Conservation (phyloP, 371 early-diverging fungal species). For the Mortierella sp. region DNA sequence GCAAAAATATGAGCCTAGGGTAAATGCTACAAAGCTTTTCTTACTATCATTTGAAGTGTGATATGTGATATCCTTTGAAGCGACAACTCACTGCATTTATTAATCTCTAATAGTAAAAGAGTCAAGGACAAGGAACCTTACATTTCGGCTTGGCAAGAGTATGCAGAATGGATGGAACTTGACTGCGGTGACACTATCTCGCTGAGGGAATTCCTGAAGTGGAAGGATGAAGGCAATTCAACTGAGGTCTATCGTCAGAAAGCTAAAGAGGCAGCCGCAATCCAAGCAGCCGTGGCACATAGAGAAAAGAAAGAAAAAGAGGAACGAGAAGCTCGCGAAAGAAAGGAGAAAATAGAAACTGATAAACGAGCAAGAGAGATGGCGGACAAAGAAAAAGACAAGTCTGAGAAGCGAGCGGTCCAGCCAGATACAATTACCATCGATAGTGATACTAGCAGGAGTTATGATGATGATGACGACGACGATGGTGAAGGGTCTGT, state of each 20-base stretch:
- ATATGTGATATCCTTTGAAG: neutral
- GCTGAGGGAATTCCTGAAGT: constrained; percentile 20
- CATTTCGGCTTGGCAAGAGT: constrained; percentile 41
- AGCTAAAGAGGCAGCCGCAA: constrained; percentile 16
- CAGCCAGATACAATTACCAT: neutral
- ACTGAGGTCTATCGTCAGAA: constrained; percentile 16
- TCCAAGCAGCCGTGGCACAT: constrained; percentile 15
- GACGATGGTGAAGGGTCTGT: neutral
- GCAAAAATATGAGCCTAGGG: constrained; percentile 12
- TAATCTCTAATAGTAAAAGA: neutral
- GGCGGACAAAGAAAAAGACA: neutral
- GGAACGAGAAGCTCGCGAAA: neutral
- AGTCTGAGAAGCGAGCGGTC: neutral
- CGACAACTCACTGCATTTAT: neutral
- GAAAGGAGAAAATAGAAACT: neutral
- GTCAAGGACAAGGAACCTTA: constrained; percentile 9
- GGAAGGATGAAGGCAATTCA: constrained; percentile 36
- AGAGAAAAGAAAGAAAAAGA: constrained; percentile 12
- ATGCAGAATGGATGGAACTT: constrained; percentile 44
- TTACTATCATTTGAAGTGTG: neutral
- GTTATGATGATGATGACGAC: too few relatives aligned
- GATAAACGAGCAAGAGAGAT: neutral
- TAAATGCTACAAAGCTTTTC: neutral
- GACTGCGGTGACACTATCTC: constrained; percentile 24
- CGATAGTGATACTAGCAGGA: neutral